phyloP scores from a whole-genome alignment of 495 filamentous ascomycete genomes.

The Talaromyces trachyspermus region DNA sequence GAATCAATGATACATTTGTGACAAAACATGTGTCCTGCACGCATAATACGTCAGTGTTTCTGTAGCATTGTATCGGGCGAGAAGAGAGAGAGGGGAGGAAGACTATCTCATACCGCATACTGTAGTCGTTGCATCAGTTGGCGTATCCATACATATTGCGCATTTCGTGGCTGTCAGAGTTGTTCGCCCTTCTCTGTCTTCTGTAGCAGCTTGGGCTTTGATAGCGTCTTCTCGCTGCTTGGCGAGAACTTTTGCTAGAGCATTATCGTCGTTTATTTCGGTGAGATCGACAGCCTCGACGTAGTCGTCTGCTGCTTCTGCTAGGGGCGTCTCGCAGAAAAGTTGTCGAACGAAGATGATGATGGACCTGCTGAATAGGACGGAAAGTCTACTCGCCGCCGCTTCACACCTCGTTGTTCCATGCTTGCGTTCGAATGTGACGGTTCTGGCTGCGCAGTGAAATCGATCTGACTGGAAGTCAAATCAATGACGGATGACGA shows the following conservation, averaged over 20 bases:
- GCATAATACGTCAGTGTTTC: not conserved
- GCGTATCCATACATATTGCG: slow-evolving; percentile 80
- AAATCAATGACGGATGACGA: not conserved
- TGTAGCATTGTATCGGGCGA: too few relatives aligned
- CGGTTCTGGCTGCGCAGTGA: not conserved
- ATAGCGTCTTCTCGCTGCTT: slow-evolving; percentile 43
- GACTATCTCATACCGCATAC: slow-evolving; percentile 62
- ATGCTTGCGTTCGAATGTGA: slow-evolving; percentile 6
- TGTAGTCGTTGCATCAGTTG: slow-evolving; percentile 65
- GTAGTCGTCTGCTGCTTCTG: slow-evolving; percentile 24
- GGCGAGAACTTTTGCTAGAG: slow-evolving; percentile 37
- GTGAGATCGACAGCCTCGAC: slow-evolving; percentile 57
- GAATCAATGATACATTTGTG: slow-evolving; percentile 71
- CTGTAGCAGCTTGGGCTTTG: slow-evolving; percentile 40
- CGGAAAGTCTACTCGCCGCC: slow-evolving; percentile 22
- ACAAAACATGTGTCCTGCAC: slow-evolving; percentile 77
- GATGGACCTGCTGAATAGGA: slow-evolving; percentile 10
- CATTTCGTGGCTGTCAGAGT: slow-evolving; percentile 56
- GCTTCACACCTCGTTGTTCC: slow-evolving; percentile 22
- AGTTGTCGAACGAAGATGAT: not conserved
- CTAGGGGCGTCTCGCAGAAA: not conserved
- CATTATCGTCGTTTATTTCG: slow-evolving; percentile 42
- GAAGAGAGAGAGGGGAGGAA: too few relatives aligned
- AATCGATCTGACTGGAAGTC: not conserved
- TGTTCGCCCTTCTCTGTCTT: slow-evolving; percentile 35